Evolutionary conservation across 1,284 basidiomycete genomes (phyloP).

Genomic region (Ustilago vetiveriae): DNA sequence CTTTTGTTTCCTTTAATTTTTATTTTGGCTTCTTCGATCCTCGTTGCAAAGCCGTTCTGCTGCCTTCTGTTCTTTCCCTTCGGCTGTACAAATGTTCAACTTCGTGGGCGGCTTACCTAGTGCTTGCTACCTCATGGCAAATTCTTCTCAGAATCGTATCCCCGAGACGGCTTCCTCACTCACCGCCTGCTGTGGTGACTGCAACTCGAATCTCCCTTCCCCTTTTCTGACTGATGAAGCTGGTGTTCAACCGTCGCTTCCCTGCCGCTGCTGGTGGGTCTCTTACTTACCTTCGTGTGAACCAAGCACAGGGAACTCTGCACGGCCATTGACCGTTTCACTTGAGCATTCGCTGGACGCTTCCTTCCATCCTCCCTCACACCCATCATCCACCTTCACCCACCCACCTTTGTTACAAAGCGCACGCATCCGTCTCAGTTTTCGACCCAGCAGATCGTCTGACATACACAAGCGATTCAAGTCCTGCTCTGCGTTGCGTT

Average conservation of each 20-base stretch:
- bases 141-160: conserved; percentile 4
- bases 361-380: too few relatives aligned
- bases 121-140: too few relatives aligned
- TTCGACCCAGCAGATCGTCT: too few relatives aligned
- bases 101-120: too few relatives aligned
- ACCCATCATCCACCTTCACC: background rate
- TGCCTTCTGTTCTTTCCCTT: background rate
- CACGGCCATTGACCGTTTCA: background rate
- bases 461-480: too few relatives aligned
- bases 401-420: too few relatives aligned
- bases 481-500: too few relatives aligned
- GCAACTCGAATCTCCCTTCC: background rate
- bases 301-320: background rate
- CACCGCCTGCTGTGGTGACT: background rate
- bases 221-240: conserved; percentile 3
- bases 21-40: background rate
- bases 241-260: too few relatives aligned
- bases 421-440: too few relatives aligned
- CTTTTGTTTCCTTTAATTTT: background rate
- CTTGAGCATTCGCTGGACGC: too few relatives aligned
- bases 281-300: too few relatives aligned
- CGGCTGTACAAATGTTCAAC: conserved; percentile 9
- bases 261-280: too few relatives aligned
- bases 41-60: background rate
- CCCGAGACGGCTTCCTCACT: background rate